Evolutionary conservation across 2,329 filamentous ascomycete genomes (phyloP).

Genomic region (Alternaria panax): DNA sequence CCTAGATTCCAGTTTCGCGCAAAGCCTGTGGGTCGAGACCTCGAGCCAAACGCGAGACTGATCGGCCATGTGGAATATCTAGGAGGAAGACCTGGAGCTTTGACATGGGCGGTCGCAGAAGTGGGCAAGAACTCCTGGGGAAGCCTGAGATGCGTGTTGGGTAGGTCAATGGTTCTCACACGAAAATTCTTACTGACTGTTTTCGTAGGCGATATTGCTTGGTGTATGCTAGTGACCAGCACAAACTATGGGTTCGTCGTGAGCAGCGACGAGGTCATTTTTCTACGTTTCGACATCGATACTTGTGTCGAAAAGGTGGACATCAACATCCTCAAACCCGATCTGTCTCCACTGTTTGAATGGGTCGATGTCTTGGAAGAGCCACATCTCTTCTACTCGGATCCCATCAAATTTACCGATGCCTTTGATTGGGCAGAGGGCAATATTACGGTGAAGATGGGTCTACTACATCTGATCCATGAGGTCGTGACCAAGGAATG

Average conservation of each 20-base stretch:
- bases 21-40: neutral
- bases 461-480: conserved; percentile 21
- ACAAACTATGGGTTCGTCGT: conserved; percentile 26
- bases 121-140: conserved; percentile 19
- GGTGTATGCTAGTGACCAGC: conserved; percentile 29
- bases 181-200: neutral
- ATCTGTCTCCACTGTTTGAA: neutral
- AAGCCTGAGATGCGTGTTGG: conserved; percentile 30
- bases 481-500: conserved; percentile 4
- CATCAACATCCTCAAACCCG: neutral
- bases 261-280: conserved; percentile 30
- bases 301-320: neutral
- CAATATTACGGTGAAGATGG: conserved; percentile 16
- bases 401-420: conserved; percentile 21
- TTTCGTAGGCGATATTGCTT: conserved; percentile 24
- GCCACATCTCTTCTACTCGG: conserved; percentile 21
- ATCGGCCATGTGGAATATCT: conserved; percentile 32
- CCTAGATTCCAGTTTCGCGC: conserved; percentile 22
- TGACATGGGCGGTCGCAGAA: conserved; percentile 18
- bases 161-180: conserved; percentile 1
- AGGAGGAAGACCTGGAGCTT: conserved; percentile 20
- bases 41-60: conserved; percentile 10
- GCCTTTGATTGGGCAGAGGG: conserved; percentile 6
- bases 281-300: conserved; percentile 18
- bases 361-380: conserved; percentile 7